Conservation (phyloP, 2,329 filamentous ascomycete species). For the Pseudopithomyces maydicus region DNA sequence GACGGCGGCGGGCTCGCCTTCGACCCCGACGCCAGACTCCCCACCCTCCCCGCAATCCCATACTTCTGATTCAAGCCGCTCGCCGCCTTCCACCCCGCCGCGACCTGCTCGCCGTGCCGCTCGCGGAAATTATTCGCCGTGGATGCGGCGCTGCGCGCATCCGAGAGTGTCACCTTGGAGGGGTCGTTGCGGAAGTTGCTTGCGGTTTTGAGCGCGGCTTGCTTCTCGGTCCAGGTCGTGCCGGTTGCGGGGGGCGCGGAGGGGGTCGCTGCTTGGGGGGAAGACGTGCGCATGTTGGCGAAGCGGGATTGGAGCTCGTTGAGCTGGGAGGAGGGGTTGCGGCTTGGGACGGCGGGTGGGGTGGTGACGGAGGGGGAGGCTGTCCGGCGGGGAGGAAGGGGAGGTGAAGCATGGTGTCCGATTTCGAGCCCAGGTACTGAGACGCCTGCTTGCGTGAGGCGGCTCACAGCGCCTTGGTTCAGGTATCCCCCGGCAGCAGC, state of each 20-base stretch:
- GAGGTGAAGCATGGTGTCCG: slow-evolving; percentile 51
- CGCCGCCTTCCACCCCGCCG: slow-evolving; percentile 62
- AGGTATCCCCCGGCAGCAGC: slow-evolving; percentile 47
- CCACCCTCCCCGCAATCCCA: slow-evolving; percentile 57
- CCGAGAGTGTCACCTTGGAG: slow-evolving; percentile 63
- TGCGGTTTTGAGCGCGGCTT: slow-evolving; percentile 66
- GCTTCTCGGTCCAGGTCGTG: slow-evolving; percentile 67
- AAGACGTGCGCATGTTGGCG: slow-evolving; percentile 44
- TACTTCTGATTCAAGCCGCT: slow-evolving; percentile 67
- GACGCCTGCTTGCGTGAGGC: slow-evolving; percentile 75
- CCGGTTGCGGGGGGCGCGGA: slow-evolving; percentile 50
- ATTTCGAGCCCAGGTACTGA: slow-evolving; percentile 81
- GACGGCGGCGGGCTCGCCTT: slow-evolving; percentile 27
- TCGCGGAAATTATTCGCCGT: slow-evolving; percentile 73
- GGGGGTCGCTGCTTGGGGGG: slow-evolving; percentile 11
- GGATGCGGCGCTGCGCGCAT: slow-evolving; percentile 62
- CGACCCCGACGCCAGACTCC: slow-evolving; percentile 42
- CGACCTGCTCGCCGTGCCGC: slow-evolving; percentile 70
- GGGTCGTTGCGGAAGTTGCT: slow-evolving; percentile 65
- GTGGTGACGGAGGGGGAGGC: slow-evolving; percentile 32
- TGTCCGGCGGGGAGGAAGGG: slow-evolving; percentile 34
- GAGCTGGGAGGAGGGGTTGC: slow-evolving; percentile 54
- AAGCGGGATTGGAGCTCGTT: slow-evolving; percentile 73
- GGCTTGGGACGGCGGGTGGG: slow-evolving; percentile 24
- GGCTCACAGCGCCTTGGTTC: slow-evolving; percentile 65